Evolutionary conservation across 2,329 filamentous ascomycete genomes (phyloP).

Genomic region (Fusarium sp.): DNA sequence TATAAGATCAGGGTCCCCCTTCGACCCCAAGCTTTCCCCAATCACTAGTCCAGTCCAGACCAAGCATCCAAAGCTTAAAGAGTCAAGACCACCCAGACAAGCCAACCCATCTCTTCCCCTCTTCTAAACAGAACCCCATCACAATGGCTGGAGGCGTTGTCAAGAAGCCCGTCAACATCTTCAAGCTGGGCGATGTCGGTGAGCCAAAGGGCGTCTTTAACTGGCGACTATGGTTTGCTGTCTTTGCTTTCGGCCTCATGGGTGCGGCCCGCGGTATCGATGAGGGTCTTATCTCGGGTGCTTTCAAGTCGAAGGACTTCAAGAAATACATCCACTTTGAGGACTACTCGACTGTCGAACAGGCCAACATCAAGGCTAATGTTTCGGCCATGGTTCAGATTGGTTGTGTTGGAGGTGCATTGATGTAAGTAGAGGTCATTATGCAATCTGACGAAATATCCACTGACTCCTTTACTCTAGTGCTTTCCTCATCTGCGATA

Average conservation of each 20-base stretch:
- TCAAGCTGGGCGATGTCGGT: constrained; percentile 12
- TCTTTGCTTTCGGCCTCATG: constrained; percentile 20
- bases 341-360: constrained; percentile 3
- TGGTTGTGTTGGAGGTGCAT: constrained; percentile 15
- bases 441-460: background rate
- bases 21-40: constrained; percentile 9
- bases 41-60: background rate
- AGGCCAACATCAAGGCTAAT: constrained; percentile 24
- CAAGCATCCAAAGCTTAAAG: background rate
- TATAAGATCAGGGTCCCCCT: constrained; percentile 17
- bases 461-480: background rate
- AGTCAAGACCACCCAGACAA: background rate
- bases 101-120: background rate
- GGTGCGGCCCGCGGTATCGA: constrained; percentile 15
- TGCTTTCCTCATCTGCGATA: constrained; percentile 16
- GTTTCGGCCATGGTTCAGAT: constrained; percentile 23
- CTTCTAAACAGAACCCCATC: background rate
- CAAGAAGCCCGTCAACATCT: constrained; percentile 24
- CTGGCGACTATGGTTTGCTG: constrained; percentile 23
- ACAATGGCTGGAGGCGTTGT: constrained; percentile 17
- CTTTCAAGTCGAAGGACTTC: constrained; percentile 20
- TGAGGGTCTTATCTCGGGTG: constrained; percentile 17
- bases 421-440: background rate
- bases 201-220: constrained; percentile 20
- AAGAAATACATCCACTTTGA: constrained; percentile 10